Percentiles rank a stretch among this genome's conserved stretches.
Conservation (phyloP, 2,329 filamentous ascomycete species). For the Bipolaris oryzae region DNA sequence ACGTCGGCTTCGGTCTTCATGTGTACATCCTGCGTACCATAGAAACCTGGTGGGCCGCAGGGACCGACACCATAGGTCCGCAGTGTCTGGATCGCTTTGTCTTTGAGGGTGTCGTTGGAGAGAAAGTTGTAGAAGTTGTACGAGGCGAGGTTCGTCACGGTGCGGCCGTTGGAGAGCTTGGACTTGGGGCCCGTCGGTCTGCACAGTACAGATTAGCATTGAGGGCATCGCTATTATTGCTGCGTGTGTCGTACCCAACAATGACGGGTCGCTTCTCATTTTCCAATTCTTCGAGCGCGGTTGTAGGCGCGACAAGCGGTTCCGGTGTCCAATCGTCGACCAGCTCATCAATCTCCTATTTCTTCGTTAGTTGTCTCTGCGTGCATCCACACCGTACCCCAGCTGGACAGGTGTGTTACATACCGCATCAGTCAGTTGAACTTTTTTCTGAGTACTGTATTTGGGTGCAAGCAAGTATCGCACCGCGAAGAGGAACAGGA, state of each 20-base stretch:
- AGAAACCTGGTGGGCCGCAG: constrained; percentile 96
- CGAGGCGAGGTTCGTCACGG: constrained; percentile 89
- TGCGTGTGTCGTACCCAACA: constrained; percentile 67
- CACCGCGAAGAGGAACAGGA: constrained; percentile 94
- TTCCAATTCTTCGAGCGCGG: constrained; percentile 77
- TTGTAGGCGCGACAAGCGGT: constrained; percentile 78
- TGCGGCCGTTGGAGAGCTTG: constrained; percentile 86
- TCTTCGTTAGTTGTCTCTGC: constrained; percentile 15
- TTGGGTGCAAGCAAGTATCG: constrained; percentile 89
- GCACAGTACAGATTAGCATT: constrained; percentile 22
- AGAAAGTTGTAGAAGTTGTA: constrained; percentile 99
- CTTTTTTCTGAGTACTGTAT: constrained; percentile 88
- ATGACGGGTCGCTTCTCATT: constrained; percentile 86
- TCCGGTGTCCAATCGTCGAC: constrained; percentile 97
- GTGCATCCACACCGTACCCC: background rate
- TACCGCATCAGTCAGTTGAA: constrained; percentile 83
- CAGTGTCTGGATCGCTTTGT: constrained; percentile 91
- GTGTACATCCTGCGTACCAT: constrained; percentile 97
- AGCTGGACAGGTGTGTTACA: constrained; percentile 18
- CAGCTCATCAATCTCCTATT: constrained; percentile 88
- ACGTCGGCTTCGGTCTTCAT: constrained; percentile 97
- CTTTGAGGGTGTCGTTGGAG: constrained; percentile 87
- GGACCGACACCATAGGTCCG: constrained; percentile 96
- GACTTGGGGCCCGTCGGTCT: constrained; percentile 89
- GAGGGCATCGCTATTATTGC: too few relatives aligned